Evolutionary conservation across 768 basidiomycete species (phyloP).

Genomic region (Mycena vulgaris): DNA sequence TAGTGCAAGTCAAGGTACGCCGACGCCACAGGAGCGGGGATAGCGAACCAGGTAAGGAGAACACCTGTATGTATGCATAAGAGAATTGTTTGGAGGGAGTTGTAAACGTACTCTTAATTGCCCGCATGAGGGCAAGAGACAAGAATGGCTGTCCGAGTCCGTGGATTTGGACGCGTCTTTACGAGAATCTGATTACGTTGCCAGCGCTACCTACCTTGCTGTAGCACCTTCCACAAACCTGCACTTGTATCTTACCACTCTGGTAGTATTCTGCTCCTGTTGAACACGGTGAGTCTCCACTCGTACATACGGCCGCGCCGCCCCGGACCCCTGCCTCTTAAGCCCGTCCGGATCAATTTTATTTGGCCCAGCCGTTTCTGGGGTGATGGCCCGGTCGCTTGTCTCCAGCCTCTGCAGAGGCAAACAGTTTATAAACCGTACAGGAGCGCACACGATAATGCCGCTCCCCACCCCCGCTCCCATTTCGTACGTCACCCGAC

Average conservation of each 20-base stretch:
- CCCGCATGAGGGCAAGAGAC: constrained; percentile 17
- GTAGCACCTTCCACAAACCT: too few relatives aligned
- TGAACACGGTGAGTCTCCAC: too few relatives aligned
- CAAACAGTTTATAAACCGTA: constrained; percentile 6
- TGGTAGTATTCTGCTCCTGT: too few relatives aligned
- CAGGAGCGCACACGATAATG: constrained; percentile 1
- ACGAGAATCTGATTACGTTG: too few relatives aligned
- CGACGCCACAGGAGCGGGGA: neutral
- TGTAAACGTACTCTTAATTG: constrained; percentile 22
- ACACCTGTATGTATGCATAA: constrained; percentile 6
- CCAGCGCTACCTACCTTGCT: too few relatives aligned
- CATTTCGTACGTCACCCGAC: constrained; percentile 29
- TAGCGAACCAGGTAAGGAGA: constrained; percentile 32
- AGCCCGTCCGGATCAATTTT: neutral
- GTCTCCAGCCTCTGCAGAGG: neutral
- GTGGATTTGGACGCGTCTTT: too few relatives aligned
- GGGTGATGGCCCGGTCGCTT: neutral
- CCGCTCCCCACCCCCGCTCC: constrained; percentile 27
- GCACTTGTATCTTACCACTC: too few relatives aligned
- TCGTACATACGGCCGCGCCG: too few relatives aligned
- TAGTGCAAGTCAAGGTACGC: neutral
- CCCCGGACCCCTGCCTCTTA: too few relatives aligned
- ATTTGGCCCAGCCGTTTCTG: too few relatives aligned
- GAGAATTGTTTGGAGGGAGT: neutral
- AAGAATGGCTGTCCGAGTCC: too few relatives aligned